A percentile compares a stretch with the other conserved stretches of the same genome.
Evolutionary conservation across 345 rosid species (phyloP).

Genomic region (Sisymbrium irio): DNA sequence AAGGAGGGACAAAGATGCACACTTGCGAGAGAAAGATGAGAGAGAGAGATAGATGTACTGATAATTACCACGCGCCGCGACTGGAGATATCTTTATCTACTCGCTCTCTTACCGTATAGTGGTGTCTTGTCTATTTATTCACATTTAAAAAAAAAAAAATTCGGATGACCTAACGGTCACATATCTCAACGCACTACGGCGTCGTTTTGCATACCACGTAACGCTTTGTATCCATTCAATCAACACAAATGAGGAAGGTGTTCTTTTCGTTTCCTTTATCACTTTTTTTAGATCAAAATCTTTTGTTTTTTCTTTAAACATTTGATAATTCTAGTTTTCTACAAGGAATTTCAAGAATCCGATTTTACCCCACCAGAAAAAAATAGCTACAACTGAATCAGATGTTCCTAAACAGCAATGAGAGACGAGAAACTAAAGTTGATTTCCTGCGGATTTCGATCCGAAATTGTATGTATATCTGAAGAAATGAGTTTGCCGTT

Average conservation of each 20-base stretch:
- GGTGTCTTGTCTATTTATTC: constrained; percentile 22
- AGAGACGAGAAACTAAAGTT: not conserved
- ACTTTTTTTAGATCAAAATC: not conserved
- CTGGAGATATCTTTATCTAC: constrained; percentile 15
- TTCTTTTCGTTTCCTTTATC: not conserved
- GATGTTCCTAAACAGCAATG: not conserved
- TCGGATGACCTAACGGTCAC: constrained; percentile 62
- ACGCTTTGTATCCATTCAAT: not conserved
- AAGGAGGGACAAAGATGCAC: constrained; percentile 28
- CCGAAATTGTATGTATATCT: not conserved
- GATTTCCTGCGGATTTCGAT: not conserved
- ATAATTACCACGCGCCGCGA: constrained; percentile 26
- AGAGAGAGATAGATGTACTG: not conserved
- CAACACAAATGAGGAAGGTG: not conserved
- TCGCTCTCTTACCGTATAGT: constrained; percentile 33
- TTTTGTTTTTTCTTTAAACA: not conserved
- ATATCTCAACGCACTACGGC: constrained; percentile 47
- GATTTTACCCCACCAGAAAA: not conserved
- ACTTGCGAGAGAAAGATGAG: not conserved
- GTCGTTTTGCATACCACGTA: constrained; percentile 39
- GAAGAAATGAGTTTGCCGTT: not conserved
- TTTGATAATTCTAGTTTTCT: not conserved
- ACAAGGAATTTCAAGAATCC: not conserved
- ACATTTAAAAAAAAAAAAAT: not conserved
- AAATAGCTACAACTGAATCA: not conserved